Base-by-base conservation (phyloP, 306 rosid species). In the Cucurbita argyrosperma region DNA sequence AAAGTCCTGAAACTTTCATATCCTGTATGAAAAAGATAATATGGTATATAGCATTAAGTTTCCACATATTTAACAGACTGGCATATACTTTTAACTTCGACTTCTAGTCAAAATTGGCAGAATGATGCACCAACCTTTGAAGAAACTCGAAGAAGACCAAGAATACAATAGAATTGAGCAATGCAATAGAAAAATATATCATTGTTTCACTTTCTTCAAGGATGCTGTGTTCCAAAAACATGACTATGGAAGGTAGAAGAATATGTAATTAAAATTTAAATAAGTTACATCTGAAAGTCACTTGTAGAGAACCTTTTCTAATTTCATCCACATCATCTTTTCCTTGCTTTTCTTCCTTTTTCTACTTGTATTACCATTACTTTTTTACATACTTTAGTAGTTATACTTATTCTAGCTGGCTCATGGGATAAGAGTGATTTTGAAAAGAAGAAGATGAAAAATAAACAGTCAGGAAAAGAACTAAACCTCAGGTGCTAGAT, bases 401-500 rank as follows among this genome's bases (percentile, higher is more conserved):
- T 49, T 46, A 68, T 51, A 15, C 55, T 51, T 5, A 51, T 19
- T 16, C 43, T 46, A 68, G 74, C 18, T 12, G 42, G 42, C 74
- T 23, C 57, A 21, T 43, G 7, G 49, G 4, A 67, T 23, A 26
- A 11, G n/a, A 23, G 57, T 21, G 74, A 23, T 8, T 26, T 12
- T 9, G 14, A 74, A 55, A 82, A 58, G 49, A 52, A 79, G 67
- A 63, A 37, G 55, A 70, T 13, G 69, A 35, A 12, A 67, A 45
- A 68, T 66, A 4, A 7, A 47, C 57, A 68, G 58, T 10, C 4
- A 47, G 76, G 59, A 1, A 80, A 54, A 60, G 74, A 77, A 71
- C 72, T 45, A 18, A 81, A 90, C 98, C 95, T 94, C 97, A 0
- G 99, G 99, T 6, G 99, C 99, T 59, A 91, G 91, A 88, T 91